Base-by-base conservation (phyloP, 139 green algal genomes). In the Chlamydomonas applanata region DNA sequence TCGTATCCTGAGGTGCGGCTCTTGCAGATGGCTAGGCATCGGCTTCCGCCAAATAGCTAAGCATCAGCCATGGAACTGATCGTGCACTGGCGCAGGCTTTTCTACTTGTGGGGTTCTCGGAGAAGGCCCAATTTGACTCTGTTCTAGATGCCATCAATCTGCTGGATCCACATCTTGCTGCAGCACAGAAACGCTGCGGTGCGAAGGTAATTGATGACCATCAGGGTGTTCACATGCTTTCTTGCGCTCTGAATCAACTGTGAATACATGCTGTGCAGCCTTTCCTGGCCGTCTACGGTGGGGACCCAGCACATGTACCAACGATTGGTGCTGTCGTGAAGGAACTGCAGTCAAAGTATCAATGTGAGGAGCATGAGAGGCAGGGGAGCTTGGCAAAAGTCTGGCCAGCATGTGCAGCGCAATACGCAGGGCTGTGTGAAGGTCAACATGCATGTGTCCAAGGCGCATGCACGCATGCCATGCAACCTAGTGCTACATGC, bases 251-350 rank as follows among this genome's bases (percentile, higher is more conserved):
- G 4, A 49, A 49, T 11, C 40, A 49, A 49, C 7, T 7, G 7
- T 49, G 40, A 49, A 49, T 33, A 19, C 62, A 9, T 2, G 2
- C 34, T 52, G 32, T 60, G 64, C 20, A 57, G 36, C 64, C 64
- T 35, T 71, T 71, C 64, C 36, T 71, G 3, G 5, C 53, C 19
- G 24, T 71, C 4, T 71, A 71, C 64, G 64, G 64, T 4, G 64
- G 64, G 9, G 64, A 71, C 64, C 64, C 64, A 2, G 64, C 32
- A n/a, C 64, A 71, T 59, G 64, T 71, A 4, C 64, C 64, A 16
- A 71, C 64, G 24, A 59, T 71, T 36, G 64, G 64, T 4, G n/a
- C 36, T 19, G 64, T 71, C 3, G 64, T 71, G 14, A 71, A 71
- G 20, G 7, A 34, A 20, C 35, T 71, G 64, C 35, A 44, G 64